Evolutionary conservation across 2,329 filamentous ascomycete species (phyloP).

Genomic region (Aspergillus felis): DNA sequence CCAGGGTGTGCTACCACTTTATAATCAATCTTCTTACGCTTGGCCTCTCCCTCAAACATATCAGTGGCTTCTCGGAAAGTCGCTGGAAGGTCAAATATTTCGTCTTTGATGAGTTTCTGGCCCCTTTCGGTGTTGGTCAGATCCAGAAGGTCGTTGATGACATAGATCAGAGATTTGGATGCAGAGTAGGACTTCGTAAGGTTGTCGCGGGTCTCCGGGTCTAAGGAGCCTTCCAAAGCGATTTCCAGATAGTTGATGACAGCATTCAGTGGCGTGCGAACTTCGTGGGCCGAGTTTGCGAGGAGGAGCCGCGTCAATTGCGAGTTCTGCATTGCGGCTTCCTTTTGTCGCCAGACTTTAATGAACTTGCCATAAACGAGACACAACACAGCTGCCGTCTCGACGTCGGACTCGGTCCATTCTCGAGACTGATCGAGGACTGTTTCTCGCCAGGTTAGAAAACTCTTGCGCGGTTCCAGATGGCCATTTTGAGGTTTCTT

Average conservation of each 20-base stretch:
- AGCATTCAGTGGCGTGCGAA: conserved; percentile 83
- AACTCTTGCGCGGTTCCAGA: conserved; percentile 75
- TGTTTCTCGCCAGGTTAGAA: conserved; percentile 76
- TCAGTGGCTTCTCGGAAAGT: conserved; percentile 74
- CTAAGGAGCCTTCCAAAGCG: conserved; percentile 74
- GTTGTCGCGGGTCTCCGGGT: conserved; percentile 80
- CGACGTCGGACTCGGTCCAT: conserved; percentile 84
- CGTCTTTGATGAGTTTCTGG: conserved; percentile 71
- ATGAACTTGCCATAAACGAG: conserved; percentile 88
- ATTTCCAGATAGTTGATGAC: conserved; percentile 96
- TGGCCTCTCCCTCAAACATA: conserved; percentile 69
- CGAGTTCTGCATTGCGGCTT: conserved; percentile 75
- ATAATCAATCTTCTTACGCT: conserved; percentile 70
- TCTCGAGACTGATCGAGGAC: conserved; percentile 78
- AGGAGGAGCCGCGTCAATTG: conserved; percentile 74
- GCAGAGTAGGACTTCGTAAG: conserved; percentile 81
- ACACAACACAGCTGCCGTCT: conserved; percentile 83
- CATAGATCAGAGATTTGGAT: conserved; percentile 87
- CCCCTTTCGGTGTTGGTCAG: conserved; percentile 85
- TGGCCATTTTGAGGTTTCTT: conserved; percentile 69
- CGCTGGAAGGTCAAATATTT: conserved; percentile 66
- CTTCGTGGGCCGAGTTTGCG: conserved; percentile 87
- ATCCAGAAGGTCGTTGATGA: conserved; percentile 88
- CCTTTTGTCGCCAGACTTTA: conserved; percentile 88
- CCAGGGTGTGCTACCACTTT: conserved; percentile 64